phyloP scores from a whole-genome alignment of 2,329 filamentous ascomycete genomes.

The Xylogone sp. region DNA sequence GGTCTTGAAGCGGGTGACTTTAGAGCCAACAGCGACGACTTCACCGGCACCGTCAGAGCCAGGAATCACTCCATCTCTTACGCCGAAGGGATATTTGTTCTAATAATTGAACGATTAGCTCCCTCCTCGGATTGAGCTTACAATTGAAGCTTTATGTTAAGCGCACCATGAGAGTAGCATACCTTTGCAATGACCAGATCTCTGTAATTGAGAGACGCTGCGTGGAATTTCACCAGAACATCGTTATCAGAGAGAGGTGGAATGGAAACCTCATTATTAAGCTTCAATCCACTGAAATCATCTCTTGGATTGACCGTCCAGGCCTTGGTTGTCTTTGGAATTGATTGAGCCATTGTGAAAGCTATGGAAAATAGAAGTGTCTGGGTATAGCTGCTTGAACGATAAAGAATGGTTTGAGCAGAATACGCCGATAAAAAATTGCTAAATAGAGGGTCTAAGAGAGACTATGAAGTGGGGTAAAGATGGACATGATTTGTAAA shows the following conservation, averaged over 20 bases:
- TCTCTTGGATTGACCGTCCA: conserved; percentile 48
- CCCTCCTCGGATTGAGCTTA: no score
- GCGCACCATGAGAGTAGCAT: no score
- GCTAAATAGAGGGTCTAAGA: no score
- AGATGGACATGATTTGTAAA: no score
- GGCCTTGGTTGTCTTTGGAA: conserved; percentile 23
- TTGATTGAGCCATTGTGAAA: conserved; percentile 12
- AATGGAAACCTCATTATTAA: conserved; percentile 32
- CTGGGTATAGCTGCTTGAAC: no score
- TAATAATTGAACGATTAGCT: neutral
- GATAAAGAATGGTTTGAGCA: no score
- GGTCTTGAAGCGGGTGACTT: conserved; percentile 54
- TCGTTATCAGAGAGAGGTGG: conserved; percentile 46
- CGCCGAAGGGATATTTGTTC: conserved; percentile 24
- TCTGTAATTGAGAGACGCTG: conserved; percentile 36
- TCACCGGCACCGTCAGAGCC: conserved; percentile 40
- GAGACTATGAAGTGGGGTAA: no score
- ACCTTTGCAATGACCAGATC: conserved; percentile 33
- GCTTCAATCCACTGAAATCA: conserved; percentile 45
- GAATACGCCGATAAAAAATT: no score
- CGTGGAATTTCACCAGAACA: conserved; percentile 47
- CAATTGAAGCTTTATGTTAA: no score
- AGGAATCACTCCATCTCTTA: conserved; percentile 23
- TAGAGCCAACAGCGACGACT: conserved; percentile 47
- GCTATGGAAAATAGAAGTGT: neutral